phyloP scores from a whole-genome alignment of 2,329 filamentous ascomycete genomes.

The Fusarium sterilihyphosum region DNA sequence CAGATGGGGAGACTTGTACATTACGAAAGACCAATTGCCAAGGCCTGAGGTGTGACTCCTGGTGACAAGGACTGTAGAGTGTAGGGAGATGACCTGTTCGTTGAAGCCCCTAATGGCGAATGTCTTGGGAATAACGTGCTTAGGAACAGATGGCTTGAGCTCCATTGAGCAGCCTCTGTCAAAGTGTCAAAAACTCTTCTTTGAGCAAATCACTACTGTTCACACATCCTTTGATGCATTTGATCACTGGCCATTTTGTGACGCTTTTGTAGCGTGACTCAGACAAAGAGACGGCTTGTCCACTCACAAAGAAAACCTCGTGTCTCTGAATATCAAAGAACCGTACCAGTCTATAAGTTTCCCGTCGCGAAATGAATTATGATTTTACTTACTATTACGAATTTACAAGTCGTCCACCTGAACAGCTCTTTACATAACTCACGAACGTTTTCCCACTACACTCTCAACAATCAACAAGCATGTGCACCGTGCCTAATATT shows the following conservation, averaged over 20 bases:
- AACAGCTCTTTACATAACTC: fast-evolving
- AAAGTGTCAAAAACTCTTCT: neutral
- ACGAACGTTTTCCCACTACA: fast-evolving
- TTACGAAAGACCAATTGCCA: neutral
- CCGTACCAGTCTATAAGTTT: neutral
- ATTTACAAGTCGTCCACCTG: neutral
- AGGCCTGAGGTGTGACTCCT: neutral
- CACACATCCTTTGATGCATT: neutral
- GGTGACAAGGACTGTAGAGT: neutral
- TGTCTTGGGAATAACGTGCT: fast-evolving
- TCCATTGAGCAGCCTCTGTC: neutral
- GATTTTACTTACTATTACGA: fast-evolving
- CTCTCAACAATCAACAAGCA: neutral
- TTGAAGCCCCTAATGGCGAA: neutral
- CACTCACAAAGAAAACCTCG: neutral
- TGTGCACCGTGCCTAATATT: neutral
- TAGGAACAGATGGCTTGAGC: no score
- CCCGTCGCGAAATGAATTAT: fast-evolving
- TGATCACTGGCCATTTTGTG: no score
- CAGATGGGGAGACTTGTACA: neutral
- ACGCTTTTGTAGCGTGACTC: neutral
- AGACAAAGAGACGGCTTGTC: neutral
- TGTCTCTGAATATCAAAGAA: neutral
- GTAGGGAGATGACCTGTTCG: no score
- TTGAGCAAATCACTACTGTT: neutral